Evolutionary conservation across 306 rosid genomes (phyloP).

Genomic region (Prunus davidiana): DNA sequence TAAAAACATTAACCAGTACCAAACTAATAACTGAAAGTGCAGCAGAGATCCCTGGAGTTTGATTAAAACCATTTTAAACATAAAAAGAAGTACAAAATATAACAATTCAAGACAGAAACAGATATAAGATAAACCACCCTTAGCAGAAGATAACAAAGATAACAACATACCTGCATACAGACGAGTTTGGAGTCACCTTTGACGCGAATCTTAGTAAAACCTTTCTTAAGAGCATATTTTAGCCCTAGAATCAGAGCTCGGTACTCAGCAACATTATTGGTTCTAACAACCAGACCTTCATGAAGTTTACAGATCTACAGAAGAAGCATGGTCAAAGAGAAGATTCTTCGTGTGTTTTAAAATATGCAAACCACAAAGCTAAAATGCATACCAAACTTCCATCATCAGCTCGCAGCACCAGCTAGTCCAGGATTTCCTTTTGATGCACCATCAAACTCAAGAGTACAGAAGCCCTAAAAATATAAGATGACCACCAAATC

Average conservation of each 20-base stretch:
- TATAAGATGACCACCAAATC: conserved; percentile 18
- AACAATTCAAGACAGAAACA: background rate
- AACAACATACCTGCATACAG: conserved; percentile 84
- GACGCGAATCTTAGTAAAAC: conserved; percentile 56
- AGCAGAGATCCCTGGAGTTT: background rate
- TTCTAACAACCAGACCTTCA: conserved; percentile 78
- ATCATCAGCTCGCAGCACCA: conserved; percentile 85
- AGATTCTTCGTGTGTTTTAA: background rate
- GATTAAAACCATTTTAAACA: background rate
- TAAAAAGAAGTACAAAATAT: background rate
- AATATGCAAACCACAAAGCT: conserved; percentile 13
- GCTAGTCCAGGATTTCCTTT: conserved; percentile 95
- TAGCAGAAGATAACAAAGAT: background rate
- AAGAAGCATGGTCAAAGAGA: conserved; percentile 32
- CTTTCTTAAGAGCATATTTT: conserved; percentile 79
- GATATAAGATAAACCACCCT: background rate
- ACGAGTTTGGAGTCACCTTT: conserved; percentile 95
- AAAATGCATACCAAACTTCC: conserved; percentile 73
- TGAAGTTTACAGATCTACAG: conserved; percentile 74
- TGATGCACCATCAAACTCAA: conserved; percentile 84
- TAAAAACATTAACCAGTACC: background rate
- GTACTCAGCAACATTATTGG: conserved; percentile 90
- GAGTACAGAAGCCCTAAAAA: conserved; percentile 56
- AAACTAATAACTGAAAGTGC: background rate
- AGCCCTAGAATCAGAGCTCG: conserved; percentile 84